A percentile compares a stretch with the other conserved stretches of the same genome.
phyloP scores from a whole-genome alignment of 2,329 filamentous ascomycete genomes.

The Fusarium lateritium region DNA sequence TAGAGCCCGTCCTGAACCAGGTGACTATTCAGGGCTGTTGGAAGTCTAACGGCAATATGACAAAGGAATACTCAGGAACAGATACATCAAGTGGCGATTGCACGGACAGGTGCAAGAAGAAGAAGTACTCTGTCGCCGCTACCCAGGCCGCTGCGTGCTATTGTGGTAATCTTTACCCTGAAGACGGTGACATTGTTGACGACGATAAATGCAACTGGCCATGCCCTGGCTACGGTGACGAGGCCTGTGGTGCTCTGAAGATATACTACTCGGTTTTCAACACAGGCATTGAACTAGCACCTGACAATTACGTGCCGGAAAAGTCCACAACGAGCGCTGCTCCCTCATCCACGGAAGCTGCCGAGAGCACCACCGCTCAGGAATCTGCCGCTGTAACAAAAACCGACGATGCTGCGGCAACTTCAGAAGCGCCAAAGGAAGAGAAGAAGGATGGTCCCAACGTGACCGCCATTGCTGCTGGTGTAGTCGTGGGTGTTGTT shows the following conservation, averaged over 20 bases:
- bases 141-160: slow-evolving; percentile 76
- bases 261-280: slow-evolving; percentile 65
- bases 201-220: slow-evolving; percentile 73
- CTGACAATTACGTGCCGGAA: slow-evolving; percentile 43
- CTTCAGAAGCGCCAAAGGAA: slow-evolving; percentile 6
- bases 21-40: slow-evolving; percentile 68
- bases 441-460: slow-evolving; percentile 65
- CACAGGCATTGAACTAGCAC: slow-evolving; percentile 61
- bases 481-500: slow-evolving; percentile 87
- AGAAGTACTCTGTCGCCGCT: slow-evolving; percentile 71
- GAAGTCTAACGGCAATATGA: slow-evolving; percentile 59
- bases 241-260: slow-evolving; percentile 70
- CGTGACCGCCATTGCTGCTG: slow-evolving; percentile 87
- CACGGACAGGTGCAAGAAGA: slow-evolving; percentile 55
- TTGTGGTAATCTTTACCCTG: slow-evolving; percentile 80
- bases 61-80: slow-evolving; percentile 33
- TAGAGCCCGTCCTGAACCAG: slow-evolving; percentile 55
- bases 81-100: slow-evolving; percentile 60
- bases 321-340: slow-evolving; percentile 34
- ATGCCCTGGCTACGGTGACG: slow-evolving; percentile 74
- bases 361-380: slow-evolving; percentile 39
- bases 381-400: slow-evolving; percentile 4
- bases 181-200: slow-evolving; percentile 65
- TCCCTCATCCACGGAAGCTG: slow-evolving; percentile 47
- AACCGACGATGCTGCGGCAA: slow-evolving; percentile 30